Evolutionary conservation across 2,329 filamentous ascomycete species (phyloP).

Genomic region (Penicillium expansum): DNA sequence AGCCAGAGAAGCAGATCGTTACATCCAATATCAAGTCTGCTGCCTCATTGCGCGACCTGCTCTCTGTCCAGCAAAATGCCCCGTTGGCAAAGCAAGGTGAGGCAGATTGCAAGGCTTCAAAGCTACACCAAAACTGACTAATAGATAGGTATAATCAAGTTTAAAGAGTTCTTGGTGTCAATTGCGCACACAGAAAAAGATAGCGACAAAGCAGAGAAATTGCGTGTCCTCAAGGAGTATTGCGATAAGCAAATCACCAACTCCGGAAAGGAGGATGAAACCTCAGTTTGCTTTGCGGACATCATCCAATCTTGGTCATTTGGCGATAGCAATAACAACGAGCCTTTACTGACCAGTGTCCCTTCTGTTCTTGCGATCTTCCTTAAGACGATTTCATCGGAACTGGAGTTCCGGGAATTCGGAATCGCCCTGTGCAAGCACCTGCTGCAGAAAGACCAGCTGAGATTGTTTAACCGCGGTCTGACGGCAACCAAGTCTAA

Average conservation of each 20-base stretch:
- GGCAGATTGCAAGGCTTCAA: slow-evolving; percentile 43
- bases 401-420: slow-evolving; percentile 70
- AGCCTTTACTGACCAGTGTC: slow-evolving; percentile 75
- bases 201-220: slow-evolving; percentile 38
- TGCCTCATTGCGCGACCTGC: slow-evolving; percentile 65
- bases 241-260: slow-evolving; percentile 54
- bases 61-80: slow-evolving; percentile 69
- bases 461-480: slow-evolving; percentile 75
- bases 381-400: slow-evolving; percentile 70
- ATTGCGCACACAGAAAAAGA: slow-evolving; percentile 39
- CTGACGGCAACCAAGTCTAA: slow-evolving; percentile 78
- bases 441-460: slow-evolving; percentile 74
- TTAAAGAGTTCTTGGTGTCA: slow-evolving; percentile 45
- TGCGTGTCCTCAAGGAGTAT: slow-evolving; percentile 47
- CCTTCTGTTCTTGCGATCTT: slow-evolving; percentile 78
- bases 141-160: slow-evolving; percentile 40
- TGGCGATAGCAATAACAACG: slow-evolving; percentile 74
- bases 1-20: slow-evolving; percentile 10
- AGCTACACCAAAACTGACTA: slow-evolving; percentile 4
- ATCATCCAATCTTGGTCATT: slow-evolving; percentile 87
- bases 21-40: slow-evolving; percentile 44
- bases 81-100: slow-evolving; percentile 60
- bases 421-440: slow-evolving; percentile 78
- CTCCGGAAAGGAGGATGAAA: slow-evolving; percentile 51
- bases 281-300: slow-evolving; percentile 67